Evolutionary conservation across 306 rosid genomes (phyloP), one percentile per base, ranked within the genome.

Genomic region (Corylus avellana): DNA sequence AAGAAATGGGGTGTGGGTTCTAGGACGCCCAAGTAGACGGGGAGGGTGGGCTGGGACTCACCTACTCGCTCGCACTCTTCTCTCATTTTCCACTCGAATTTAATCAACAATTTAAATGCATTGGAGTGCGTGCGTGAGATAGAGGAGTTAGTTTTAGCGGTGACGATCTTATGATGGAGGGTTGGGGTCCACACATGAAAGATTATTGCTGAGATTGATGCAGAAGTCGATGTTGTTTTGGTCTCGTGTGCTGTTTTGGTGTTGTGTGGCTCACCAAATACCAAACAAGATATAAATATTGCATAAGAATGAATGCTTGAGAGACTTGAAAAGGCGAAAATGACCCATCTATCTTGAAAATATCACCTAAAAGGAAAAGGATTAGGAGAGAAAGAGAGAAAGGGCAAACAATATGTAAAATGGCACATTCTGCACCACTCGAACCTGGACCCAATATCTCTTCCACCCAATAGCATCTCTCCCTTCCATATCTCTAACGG

Each of bases 371-470:
- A 46, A 14, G 20, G 12, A 7, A 50, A 49, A 49, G 44, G 61
- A 72, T 53, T 1, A 18, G 73, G n/a, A 69, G 29, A 69, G 59
- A 50, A 4, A 27, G 46, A 18, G 12, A 1, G 14, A 1, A 20
- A 20, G 46, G 74, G 53, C 56, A 25, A 59, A 25, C 27, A 25
- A 25, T 1, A 3, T 63, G 29, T 63, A 13, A 18, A 32, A 73
- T 18, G 66, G 17, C 35, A 67, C 80, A 71, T 66, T 82, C 51
- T 59, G 76, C 49, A 83, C 97, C 96, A 91, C 97, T 35, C 87
- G 80, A 84, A 64, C 64, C 53, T 14, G 88, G 89, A 84, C 87
- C 87, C 89, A 77, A 87, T 80, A 93, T 93, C 98, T 84, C 68
- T 74, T 87, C 72, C 86, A 84, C 44, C 97, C 97, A 95, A 92